phyloP scores from a whole-genome alignment of 139 green algal genomes.

The Eudorina sp. region DNA sequence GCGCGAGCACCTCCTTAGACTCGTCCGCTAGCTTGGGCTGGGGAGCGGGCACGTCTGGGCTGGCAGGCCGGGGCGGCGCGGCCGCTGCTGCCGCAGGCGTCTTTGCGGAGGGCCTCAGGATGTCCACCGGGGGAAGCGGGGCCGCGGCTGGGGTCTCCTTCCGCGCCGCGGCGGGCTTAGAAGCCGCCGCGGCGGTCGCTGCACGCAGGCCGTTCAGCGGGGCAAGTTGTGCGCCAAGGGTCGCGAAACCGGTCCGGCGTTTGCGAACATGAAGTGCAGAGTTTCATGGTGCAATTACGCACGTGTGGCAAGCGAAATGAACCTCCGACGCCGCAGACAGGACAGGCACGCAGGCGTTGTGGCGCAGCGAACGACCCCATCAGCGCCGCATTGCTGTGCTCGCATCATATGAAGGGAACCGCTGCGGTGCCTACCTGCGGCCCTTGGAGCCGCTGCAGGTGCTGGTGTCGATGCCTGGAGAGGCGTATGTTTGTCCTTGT shows the following conservation, averaged over 20 bases:
- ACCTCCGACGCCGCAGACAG: no score
- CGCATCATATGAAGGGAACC: no score
- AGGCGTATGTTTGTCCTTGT: conserved; percentile 12
- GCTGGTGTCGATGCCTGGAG: background rate
- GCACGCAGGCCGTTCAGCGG: no score
- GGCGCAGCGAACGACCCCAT: no score
- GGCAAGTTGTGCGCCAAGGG: no score
- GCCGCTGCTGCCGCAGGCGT: background rate
- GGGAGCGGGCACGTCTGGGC: conserved; percentile 29
- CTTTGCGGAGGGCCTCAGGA: background rate
- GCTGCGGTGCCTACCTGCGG: no score
- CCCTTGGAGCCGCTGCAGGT: background rate
- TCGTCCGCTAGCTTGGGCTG: conserved; percentile 22
- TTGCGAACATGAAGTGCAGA: no score
- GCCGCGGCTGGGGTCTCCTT: background rate
- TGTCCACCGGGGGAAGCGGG: background rate
- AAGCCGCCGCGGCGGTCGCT: background rate
- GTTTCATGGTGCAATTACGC: no score
- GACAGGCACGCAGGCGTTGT: no score
- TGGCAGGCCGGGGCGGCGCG: background rate
- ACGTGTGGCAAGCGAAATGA: no score
- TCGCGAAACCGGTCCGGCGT: no score
- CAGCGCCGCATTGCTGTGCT: no score
- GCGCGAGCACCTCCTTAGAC: conserved; percentile 37
- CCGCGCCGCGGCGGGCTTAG: background rate